Evolutionary conservation across 805 yeast species (phyloP), one percentile per base, ranked within the genome.

Genomic region (Diddensiella caesifluorescens): DNA sequence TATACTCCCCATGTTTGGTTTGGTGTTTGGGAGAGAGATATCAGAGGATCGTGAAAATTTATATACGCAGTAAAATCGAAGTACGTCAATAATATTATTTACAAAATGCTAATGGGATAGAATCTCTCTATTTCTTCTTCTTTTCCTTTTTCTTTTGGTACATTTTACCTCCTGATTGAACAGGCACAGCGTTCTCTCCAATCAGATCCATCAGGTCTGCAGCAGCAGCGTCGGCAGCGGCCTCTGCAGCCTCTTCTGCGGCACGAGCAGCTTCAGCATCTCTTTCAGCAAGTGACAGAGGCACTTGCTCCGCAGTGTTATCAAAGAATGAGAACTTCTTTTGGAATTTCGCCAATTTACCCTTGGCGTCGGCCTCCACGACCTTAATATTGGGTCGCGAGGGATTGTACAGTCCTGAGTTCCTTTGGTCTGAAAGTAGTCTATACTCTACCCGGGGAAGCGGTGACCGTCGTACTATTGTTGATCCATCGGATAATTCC

Each of bases 401-500:
- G 39, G 88, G 86, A 64, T 92, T 92, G 96, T 97, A 92, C 42
- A 84, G 63, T 26, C 88, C 78, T 55, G 77, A 79, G 56, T 84
- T 85, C 65, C 95, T 78, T 70, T 84, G 95, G 63, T 92, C 98
- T 39, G 79, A 77, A 53, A 92, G 76, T 76, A 87, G 77, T 60
- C 92, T 73, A 55, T 85, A 69, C 57, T 92, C 96, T 40, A 75
- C 80, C 55, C 86, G 83, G 7, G 98, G 98, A 46, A 79, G 86
- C 50, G 84, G 95, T 0, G 95, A 79, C 54, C 84, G 74, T 64
- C 98, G 75, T 26, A 68, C 69, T 25, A 88, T 70, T 1, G 95
- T 95, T 22, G 96, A 83, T 1, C 98, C 98, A 61, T 92, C 98
- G 51, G 94, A 82, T 45, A 89, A 72, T 64, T 90, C 95, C n/a